A percentile compares a stretch with the other conserved stretches of the same genome.
phyloP scores from a whole-genome alignment of 345 rosid species.

The Hirschfeldia incana region DNA sequence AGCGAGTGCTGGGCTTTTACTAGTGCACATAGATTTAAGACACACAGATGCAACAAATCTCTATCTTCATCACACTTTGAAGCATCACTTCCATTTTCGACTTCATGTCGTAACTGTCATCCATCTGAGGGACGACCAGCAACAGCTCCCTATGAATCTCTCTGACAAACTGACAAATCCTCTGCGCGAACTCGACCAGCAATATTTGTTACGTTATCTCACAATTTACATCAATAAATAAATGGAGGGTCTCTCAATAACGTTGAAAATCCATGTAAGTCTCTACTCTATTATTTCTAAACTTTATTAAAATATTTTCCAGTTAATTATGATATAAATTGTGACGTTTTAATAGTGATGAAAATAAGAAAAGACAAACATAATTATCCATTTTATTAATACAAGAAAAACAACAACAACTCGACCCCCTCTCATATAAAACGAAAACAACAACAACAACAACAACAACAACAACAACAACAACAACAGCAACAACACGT shows the following conservation, averaged over 20 bases:
- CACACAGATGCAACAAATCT: slow-evolving; percentile 29
- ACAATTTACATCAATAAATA: no score
- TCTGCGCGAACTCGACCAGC: slow-evolving; percentile 62
- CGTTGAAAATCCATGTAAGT: no score
- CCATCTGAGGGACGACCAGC: slow-evolving; percentile 82
- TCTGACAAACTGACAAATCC: slow-evolving; percentile 77
- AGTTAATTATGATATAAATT: no score
- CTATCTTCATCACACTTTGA: slow-evolving; percentile 88
- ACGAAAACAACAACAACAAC: not conserved
- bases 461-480: no score
- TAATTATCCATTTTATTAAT: not conserved
- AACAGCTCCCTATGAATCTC: slow-evolving; percentile 80
- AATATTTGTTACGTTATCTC: no score
- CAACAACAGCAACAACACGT: not conserved
- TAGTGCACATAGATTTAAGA: no score
- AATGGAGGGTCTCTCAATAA: no score
- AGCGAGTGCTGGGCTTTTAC: no score
- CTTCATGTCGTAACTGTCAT: slow-evolving; percentile 83
- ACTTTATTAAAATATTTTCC: no score
- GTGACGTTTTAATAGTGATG: not conserved
- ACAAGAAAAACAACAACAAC: not conserved
- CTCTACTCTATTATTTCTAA: no score
- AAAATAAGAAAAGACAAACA: not conserved
- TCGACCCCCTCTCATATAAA: not conserved
- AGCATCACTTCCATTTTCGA: slow-evolving; percentile 89